phyloP scores from a whole-genome alignment of 129 eudicot genomes.

The Flaveria sonorensis region DNA sequence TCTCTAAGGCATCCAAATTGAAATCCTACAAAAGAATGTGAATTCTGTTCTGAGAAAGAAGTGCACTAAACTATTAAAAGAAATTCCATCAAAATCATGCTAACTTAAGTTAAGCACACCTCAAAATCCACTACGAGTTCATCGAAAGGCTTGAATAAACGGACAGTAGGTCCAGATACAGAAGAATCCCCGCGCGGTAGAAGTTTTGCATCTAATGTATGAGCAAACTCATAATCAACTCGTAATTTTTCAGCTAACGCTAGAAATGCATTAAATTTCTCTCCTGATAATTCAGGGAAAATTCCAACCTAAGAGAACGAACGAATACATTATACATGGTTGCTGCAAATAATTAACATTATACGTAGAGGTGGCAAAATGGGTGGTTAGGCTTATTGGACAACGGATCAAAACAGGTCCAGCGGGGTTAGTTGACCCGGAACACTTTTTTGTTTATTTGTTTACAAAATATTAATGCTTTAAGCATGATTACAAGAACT shows the following conservation, averaged over 20 bases:
- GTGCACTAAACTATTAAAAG: background rate
- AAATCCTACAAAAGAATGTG: conserved; percentile 62
- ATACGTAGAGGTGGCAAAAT: background rate
- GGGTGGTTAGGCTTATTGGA: background rate
- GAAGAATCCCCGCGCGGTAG: conserved; percentile 87
- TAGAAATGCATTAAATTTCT: conserved; percentile 57
- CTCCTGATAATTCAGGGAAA: conserved; percentile 89
- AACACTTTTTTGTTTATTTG: background rate
- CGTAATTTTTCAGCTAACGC: conserved; percentile 76
- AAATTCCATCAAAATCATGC: background rate
- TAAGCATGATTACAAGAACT: background rate
- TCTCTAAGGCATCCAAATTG: conserved; percentile 60
- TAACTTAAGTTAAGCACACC: conserved; percentile 40
- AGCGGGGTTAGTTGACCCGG: background rate
- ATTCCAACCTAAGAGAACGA: conserved; percentile 66
- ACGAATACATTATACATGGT: conserved; percentile 10
- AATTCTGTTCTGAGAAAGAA: background rate
- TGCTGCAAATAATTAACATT: background rate
- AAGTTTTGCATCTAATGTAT: conserved; percentile 68
- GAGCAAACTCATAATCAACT: conserved; percentile 74
- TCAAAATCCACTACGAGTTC: conserved; percentile 83
- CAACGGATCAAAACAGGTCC: background rate
- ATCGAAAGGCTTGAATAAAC: conserved; percentile 94
- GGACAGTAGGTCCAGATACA: conserved; percentile 60
- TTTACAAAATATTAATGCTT: background rate